Percentiles rank a stretch among this genome's conserved stretches.
Evolutionary conservation across 1,284 basidiomycete genomes (phyloP).

Genomic region (Cryptococcus sp.): DNA sequence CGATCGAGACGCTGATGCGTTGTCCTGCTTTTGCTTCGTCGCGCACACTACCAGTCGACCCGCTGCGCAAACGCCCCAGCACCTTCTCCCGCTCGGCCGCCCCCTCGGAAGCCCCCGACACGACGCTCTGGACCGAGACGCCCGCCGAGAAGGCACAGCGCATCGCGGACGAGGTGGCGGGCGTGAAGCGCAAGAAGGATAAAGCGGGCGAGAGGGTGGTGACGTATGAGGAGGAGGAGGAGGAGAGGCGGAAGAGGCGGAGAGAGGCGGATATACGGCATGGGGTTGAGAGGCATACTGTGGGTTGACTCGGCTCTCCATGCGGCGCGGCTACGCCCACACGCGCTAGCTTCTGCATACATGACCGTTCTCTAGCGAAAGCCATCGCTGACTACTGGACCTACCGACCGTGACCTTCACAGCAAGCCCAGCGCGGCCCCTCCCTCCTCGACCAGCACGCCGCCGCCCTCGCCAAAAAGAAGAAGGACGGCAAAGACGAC

Average conservation of each 20-base stretch:
- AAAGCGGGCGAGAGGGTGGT: conserved; percentile 30
- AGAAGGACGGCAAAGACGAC: conserved; percentile 52
- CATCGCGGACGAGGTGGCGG: conserved; percentile 77
- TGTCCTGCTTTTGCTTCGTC: neutral
- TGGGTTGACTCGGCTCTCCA: conserved; percentile 54
- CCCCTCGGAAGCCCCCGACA: conserved; percentile 46
- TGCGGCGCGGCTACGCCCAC: too few relatives aligned
- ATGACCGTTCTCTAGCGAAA: too few relatives aligned
- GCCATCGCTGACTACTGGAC: conserved; percentile 13
- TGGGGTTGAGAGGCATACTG: conserved; percentile 75
- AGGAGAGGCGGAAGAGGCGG: conserved; percentile 54
- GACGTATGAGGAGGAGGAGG: conserved; percentile 51
- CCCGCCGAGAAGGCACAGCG: conserved; percentile 80
- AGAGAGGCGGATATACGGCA: conserved; percentile 65
- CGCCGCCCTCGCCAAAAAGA: conserved; percentile 29
- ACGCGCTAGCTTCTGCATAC: too few relatives aligned
- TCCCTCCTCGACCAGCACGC: conserved; percentile 68
- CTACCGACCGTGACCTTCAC: neutral
- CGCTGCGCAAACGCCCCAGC: conserved; percentile 65
- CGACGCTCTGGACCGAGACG: conserved; percentile 88
- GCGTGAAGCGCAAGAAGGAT: conserved; percentile 69
- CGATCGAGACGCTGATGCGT: neutral
- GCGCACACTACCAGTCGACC: conserved; percentile 57
- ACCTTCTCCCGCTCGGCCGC: conserved; percentile 43
- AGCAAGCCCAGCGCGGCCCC: conserved; percentile 55